Evolutionary conservation across 805 yeast species (phyloP), one percentile per base, ranked within the genome.

Genomic region (Myxozyma vanderwaltii): DNA sequence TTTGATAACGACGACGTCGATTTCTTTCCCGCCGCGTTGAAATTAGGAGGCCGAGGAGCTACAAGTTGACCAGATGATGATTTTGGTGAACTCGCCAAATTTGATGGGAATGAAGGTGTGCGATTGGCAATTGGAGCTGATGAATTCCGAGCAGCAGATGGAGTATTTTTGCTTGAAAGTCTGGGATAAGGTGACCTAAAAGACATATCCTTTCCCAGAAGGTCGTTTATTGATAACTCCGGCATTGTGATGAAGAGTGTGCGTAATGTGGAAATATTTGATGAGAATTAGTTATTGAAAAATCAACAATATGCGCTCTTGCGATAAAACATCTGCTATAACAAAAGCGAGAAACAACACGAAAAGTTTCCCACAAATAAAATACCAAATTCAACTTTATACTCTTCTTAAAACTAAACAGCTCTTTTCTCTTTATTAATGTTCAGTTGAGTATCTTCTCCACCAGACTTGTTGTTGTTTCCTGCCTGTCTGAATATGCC

Each of bases 151-250:
- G 43, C 13, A n/a, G 43, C 4, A 2, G 43, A n/a, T n/a, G 43
- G 21, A 4, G 43, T 10, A 10, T n/a, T 4, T 15, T 7, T 17
- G 17, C 10, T 38, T 38, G 43, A 38, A 33, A 31, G 21, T 13
- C 51, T 51, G n/a, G 63, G 63, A 56, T 39, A 36, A 17, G 63
- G 63, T n/a, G 63, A 59, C n/a, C 63, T 23, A 23, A 55, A 60
- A 17, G 63, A 44, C 36, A 59, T 26, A 41, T 58, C 61, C 38
- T 49, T 52, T 27, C 54, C 54, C 27, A 58, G 35, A 10, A 59
- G 53, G 19, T 59, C 63, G 26, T 35, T 59, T 12, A 44, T 43
- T 45, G 63, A 51, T 3, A 59, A 48, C 35, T 59, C 54, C 10
- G 63, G 63, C 63, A 59, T 59, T 31, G 45, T 24, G 21, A 24